Evolutionary conservation across 306 rosid species (phyloP).

Genomic region (Sesbania bispinosa): DNA sequence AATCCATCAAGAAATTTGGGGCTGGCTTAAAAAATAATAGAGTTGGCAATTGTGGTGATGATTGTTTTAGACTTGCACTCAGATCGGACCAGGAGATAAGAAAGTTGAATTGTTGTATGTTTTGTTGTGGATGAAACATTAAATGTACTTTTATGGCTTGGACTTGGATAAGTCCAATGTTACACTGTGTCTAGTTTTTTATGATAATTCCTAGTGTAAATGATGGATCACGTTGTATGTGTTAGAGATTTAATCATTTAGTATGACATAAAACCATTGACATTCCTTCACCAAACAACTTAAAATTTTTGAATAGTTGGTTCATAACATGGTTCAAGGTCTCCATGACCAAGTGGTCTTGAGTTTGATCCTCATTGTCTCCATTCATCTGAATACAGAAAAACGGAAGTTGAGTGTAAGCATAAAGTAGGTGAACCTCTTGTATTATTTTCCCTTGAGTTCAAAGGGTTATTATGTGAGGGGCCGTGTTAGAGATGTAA

Average conservation of each 20-base stretch:
- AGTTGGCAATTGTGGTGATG: background rate
- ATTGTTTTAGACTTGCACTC: background rate
- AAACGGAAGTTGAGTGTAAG: background rate
- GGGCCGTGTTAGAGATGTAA: too few species aligned
- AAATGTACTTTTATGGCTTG: background rate
- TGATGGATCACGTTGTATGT: too few species aligned
- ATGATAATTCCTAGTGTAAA: too few species aligned
- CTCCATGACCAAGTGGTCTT: background rate
- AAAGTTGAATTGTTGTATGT: background rate
- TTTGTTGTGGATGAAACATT: background rate
- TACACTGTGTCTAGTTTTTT: background rate
- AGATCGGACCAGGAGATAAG: background rate
- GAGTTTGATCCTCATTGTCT: background rate
- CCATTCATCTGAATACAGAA: background rate
- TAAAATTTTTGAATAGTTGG: background rate
- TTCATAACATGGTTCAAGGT: background rate
- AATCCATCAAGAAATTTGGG: background rate
- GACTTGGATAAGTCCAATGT: slow-evolving; percentile 1
- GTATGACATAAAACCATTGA: too few species aligned
- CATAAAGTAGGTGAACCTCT: too few species aligned
- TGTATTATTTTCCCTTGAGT: too few species aligned
- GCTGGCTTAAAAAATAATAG: background rate
- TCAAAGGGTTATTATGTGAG: too few species aligned
- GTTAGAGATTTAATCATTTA: background rate
- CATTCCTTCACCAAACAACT: too few species aligned